phyloP scores from a whole-genome alignment of 768 basidiomycete species.

The Strobilomyces confusus region DNA sequence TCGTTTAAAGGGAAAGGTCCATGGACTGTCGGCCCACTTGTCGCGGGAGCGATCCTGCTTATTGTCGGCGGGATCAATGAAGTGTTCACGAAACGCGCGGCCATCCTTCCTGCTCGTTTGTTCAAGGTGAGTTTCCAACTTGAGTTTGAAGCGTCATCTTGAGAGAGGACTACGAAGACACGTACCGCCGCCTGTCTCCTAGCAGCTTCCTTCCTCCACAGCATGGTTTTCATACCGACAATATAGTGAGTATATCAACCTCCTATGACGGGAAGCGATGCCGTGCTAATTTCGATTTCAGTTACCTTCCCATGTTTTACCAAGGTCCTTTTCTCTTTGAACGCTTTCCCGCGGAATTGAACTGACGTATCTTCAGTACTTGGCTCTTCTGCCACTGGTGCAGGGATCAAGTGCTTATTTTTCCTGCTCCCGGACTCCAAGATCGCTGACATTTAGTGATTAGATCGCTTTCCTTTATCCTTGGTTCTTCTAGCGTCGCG shows the following conservation, averaged over 20 bases:
- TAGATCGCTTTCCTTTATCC: slow-evolving; percentile 72
- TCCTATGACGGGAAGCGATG: slow-evolving; percentile 17
- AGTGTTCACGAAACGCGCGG: slow-evolving; percentile 53
- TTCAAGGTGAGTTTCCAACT: slow-evolving; percentile 49
- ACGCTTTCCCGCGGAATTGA: not conserved
- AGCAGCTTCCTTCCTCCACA: slow-evolving; percentile 57
- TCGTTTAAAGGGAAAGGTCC: slow-evolving; percentile 47
- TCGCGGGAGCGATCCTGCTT: slow-evolving; percentile 50
- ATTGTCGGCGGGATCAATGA: slow-evolving; percentile 55
- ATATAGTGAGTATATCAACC: slow-evolving; percentile 18
- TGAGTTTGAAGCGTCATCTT: not conserved
- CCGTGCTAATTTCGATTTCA: slow-evolving; percentile 1
- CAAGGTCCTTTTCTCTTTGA: slow-evolving; percentile 37
- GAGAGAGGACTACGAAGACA: slow-evolving; percentile 39
- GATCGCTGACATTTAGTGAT: not conserved
- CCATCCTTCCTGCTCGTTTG: slow-evolving; percentile 70
- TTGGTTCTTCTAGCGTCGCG: slow-evolving; percentile 51
- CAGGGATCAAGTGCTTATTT: slow-evolving; percentile 66
- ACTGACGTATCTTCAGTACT: slow-evolving; percentile 35
- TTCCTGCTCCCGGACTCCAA: not conserved
- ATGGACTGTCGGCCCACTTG: slow-evolving; percentile 54
- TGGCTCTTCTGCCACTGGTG: slow-evolving; percentile 67
- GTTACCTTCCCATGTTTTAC: slow-evolving; percentile 72
- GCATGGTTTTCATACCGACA: slow-evolving; percentile 52
- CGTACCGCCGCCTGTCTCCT: slow-evolving; percentile 66